Evolutionary conservation across 768 basidiomycete species (phyloP).

Genomic region (Myochromella boudieri): DNA sequence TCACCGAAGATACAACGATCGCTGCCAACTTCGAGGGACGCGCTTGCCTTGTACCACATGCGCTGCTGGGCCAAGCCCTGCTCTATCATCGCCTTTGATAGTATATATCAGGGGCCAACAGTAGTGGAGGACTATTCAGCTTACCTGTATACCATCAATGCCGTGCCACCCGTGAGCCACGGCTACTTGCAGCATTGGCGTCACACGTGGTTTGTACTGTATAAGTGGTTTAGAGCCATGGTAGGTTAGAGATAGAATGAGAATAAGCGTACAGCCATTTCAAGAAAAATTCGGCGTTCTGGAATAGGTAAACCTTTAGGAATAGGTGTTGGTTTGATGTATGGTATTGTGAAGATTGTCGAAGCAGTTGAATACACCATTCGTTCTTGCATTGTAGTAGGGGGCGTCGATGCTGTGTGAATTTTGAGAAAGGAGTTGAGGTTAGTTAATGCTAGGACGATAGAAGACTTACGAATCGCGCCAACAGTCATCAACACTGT

Average conservation of each 20-base stretch:
- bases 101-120: too few relatives aligned
- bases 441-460: not conserved
- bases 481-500: slow-evolving; percentile 32
- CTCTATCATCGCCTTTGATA: slow-evolving; percentile 32
- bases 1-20: slow-evolving; percentile 13
- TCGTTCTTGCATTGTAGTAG: slow-evolving; percentile 27
- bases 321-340: slow-evolving; percentile 15
- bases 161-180: slow-evolving; percentile 33
- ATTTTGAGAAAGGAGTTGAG: not conserved
- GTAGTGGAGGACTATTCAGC: too few relatives aligned
- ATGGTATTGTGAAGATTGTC: slow-evolving; percentile 30
- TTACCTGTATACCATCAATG: slow-evolving; percentile 28
- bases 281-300: slow-evolving; percentile 29
- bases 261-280: slow-evolving; percentile 27
- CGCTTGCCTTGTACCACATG: slow-evolving; percentile 29
- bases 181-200: slow-evolving; percentile 32
- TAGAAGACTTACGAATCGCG: slow-evolving; percentile 29
- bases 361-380: slow-evolving; percentile 33
- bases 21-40: slow-evolving; percentile 15
- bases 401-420: slow-evolving; percentile 24
- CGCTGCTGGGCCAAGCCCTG: slow-evolving; percentile 39
- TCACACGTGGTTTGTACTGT: slow-evolving; percentile 31
- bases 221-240: not conserved
- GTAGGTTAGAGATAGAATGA: too few relatives aligned
- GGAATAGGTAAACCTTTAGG: slow-evolving; percentile 26